phyloP scores from a whole-genome alignment of 2,329 filamentous ascomycete genomes.

The Dactylellina leptospora region DNA sequence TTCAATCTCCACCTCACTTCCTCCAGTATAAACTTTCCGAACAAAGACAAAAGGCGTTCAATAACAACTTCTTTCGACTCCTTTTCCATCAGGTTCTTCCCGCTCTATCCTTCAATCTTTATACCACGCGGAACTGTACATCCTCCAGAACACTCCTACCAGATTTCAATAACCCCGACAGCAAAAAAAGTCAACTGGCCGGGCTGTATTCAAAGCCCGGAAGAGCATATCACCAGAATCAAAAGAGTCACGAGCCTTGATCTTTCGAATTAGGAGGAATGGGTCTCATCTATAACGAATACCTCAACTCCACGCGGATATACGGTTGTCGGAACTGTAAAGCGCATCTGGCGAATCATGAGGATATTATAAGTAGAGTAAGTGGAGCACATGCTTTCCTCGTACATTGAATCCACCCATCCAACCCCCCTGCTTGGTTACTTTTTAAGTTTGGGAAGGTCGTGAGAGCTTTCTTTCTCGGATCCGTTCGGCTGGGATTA shows the following conservation, averaged over 20 bases:
- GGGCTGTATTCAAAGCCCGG: not conserved
- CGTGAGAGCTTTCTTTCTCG: too few relatives aligned
- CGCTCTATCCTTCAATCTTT: too few relatives aligned
- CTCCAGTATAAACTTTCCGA: too few relatives aligned
- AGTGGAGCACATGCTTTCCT: too few relatives aligned
- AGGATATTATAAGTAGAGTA: slow-evolving; percentile 94
- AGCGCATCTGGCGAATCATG: slow-evolving; percentile 91
- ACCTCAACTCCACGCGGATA: slow-evolving; percentile 84
- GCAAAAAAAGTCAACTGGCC: not conserved
- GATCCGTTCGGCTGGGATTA: too few relatives aligned
- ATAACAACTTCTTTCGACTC: not conserved
- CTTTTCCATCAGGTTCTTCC: too few relatives aligned
- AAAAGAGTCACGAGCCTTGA: too few relatives aligned
- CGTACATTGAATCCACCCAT: too few relatives aligned
- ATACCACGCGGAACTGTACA: too few relatives aligned
- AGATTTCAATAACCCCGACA: not conserved
- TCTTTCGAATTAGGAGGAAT: slow-evolving; percentile 63
- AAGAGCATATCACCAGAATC: not conserved
- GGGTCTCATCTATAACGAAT: slow-evolving; percentile 91
- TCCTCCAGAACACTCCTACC: not conserved
- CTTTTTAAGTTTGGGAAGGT: not conserved
- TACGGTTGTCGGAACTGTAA: slow-evolving; percentile 96
- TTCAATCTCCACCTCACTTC: not conserved
- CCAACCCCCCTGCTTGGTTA: too few relatives aligned
- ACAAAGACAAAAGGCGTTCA: not conserved